Conservation (phyloP, 1,284 basidiomycete species). For the Vanrija humicola region DNA sequence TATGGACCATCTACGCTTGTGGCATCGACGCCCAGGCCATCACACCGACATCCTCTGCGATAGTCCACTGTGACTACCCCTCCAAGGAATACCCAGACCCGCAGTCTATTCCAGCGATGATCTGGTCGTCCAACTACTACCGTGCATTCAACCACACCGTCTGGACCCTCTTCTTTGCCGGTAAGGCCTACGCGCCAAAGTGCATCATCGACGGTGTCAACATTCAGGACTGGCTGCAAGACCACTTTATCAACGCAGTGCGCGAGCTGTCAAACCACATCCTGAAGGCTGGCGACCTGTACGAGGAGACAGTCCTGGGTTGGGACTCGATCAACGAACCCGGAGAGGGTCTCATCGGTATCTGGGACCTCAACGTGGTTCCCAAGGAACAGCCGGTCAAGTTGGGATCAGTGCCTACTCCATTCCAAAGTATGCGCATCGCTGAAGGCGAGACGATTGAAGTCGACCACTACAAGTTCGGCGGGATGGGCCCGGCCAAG, state of each 20-base stretch:
- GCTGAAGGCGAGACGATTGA: constrained; percentile 83
- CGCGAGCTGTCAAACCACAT: constrained; percentile 72
- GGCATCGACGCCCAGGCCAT: constrained; percentile 84
- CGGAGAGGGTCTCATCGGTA: constrained; percentile 77
- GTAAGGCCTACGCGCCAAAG: constrained; percentile 79
- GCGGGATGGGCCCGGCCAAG: constrained; percentile 70
- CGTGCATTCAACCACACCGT: constrained; percentile 82
- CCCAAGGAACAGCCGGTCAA: constrained; percentile 68
- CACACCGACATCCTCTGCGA: constrained; percentile 76
- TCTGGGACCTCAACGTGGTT: constrained; percentile 64
- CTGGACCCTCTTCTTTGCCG: constrained; percentile 93
- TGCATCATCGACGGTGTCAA: constrained; percentile 88
- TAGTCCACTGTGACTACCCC: constrained; percentile 87
- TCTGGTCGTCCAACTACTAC: constrained; percentile 95
- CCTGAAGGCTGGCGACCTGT: constrained; percentile 64
- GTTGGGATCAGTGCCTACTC: constrained; percentile 82
- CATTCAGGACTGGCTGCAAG: constrained; percentile 91
- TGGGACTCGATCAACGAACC: constrained; percentile 98
- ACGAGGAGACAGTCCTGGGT: constrained; percentile 85
- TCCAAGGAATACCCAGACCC: constrained; percentile 59
- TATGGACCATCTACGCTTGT: constrained; percentile 89
- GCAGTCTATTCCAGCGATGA: constrained; percentile 77
- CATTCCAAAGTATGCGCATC: constrained; percentile 75
- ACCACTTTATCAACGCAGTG: constrained; percentile 76
- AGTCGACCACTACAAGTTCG: constrained; percentile 82